Evolutionary conservation across 192 early-diverging fungal genomes (phyloP), one percentile per base, ranked within the genome.

Genomic region (Chytriomyces hyalinus): DNA sequence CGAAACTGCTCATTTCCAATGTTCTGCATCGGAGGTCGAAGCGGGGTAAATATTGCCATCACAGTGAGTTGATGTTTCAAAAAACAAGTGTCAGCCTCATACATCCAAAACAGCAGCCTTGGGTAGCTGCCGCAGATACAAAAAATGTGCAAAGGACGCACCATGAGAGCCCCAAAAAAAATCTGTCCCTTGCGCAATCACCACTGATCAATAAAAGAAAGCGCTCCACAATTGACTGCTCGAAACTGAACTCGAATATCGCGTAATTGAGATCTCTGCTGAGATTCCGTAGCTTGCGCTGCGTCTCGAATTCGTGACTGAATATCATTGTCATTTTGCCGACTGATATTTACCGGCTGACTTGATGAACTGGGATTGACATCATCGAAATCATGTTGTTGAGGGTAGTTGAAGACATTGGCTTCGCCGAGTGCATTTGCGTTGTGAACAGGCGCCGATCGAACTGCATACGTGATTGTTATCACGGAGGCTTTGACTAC

Each of bases 111-210:
- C 67, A 17, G 26, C 67, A 22, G 28, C 47, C 9, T 15, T 13
- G 9, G 44, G 44, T 46, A 26, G 1, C 70, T 72, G 17, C 53
- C 70, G 9, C 70, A 72, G 51, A 72, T 72, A 60, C 15, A 72
- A 53, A 57, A 72, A 44, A 60, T 72, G 53, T 26, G 59, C 44
- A 60, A 72, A 72, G 2, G 24, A 24, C 1, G 70, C 70, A 1
- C 70, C 70, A 48, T 72, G 70, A 9, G 70, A 1, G 17, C 70
- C 70, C 70, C 70, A 3, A 72, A 57, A 60, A 13, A 72, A n/a
- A 60, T 72, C 70, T 20, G 70, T 72, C 50, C 53, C 51, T 26
- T 60, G 49, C 3, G 70, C 70, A 2, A 72, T 53, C 9, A 57
- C 70, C 7, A 72, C 70, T 72, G 70, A 9, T 72, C 50, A 15